Conservation (phyloP, 2,329 filamentous ascomycete genomes). For the Mycosphaerella sp. region DNA sequence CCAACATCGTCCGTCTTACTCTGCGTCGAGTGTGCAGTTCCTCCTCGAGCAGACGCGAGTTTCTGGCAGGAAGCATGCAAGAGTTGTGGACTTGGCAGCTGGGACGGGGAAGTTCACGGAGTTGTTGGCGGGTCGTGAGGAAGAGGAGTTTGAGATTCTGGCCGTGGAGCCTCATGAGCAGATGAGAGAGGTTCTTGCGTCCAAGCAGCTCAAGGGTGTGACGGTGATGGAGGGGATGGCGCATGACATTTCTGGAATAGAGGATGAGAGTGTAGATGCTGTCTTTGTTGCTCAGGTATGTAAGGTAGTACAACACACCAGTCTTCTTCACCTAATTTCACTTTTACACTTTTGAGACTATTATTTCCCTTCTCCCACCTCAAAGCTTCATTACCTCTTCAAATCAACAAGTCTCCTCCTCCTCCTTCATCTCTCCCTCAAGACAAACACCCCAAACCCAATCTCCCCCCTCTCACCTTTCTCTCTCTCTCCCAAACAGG, state of each 20-base stretch:
- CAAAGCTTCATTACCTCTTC: too few relatives aligned
- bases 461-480: background rate
- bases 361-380: background rate
- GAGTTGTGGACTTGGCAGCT: constrained; percentile 58
- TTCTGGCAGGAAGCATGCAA: constrained; percentile 39
- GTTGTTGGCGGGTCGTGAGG: constrained; percentile 49
- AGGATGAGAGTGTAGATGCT: constrained; percentile 56
- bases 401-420: too few relatives aligned
- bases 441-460: too few relatives aligned
- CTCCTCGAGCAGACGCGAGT: constrained; percentile 54
- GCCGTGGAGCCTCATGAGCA: constrained; percentile 58
- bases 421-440: too few relatives aligned
- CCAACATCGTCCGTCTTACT: constrained; percentile 61
- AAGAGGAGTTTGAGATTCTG: constrained; percentile 55
- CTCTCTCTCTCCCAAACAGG: constrained; percentile 25
- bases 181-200: constrained; percentile 58
- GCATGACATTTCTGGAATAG: constrained; percentile 48
- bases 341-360: too few relatives aligned
- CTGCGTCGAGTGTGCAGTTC: constrained; percentile 49
- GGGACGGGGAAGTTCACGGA: constrained; percentile 68
- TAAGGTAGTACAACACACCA: background rate
- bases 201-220: constrained; percentile 53
- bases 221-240: constrained; percentile 54
- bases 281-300: constrained; percentile 62
- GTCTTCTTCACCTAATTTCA: too few relatives aligned